Evolutionary conservation across 768 basidiomycete species (phyloP), one percentile per base, ranked within the genome.

Genomic region (Peribolospora baueri): DNA sequence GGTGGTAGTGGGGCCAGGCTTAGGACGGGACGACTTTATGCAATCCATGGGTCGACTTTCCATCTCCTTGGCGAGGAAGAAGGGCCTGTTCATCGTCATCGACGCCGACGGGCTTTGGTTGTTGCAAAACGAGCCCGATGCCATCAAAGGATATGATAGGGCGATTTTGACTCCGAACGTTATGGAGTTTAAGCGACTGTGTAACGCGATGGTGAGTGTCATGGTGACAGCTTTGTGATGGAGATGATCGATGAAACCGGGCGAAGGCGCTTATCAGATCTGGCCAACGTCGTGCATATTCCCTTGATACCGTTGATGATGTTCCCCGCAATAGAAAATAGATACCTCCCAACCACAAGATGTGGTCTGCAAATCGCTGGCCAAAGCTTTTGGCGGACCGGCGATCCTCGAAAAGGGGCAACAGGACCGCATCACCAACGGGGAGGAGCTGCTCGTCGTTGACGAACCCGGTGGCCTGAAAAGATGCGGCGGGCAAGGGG

Each of bases 401-500:
- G 84, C 91, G 0, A 76, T 98, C 46, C 69, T 95, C 41, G 76
- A 97, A 63, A 98, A 98, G 66, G 93, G 91, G 5, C 68, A 72
- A 0, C 70, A 68, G 39, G 93, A 98, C 65, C 73, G 86, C 60
- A 79, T 98, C 54, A 79, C 86, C 9, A 78, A 72, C 70, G 71
- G 74, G 45, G 70, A 72, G 55, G 78, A 81, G 62, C 74, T 76
- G 3, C 68, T 87, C 3, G 72, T 74, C 53, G 77, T 82, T 39
- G 78, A 82, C 59, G 68, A 73, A 0, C 69, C 76, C 54, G 93
- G 93, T 2, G 88, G 91, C 2, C 61, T 84, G 61, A 91, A 91
- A 69, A 72, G 93, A 54, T 90, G 86, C 62, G 91, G 93, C 9
- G 93, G 93, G 1, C 93, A 97, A 66, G 93, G 93, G 0, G 93